phyloP scores from a whole-genome alignment of 2,329 filamentous ascomycete species.

The Microcyclosporella mali region DNA sequence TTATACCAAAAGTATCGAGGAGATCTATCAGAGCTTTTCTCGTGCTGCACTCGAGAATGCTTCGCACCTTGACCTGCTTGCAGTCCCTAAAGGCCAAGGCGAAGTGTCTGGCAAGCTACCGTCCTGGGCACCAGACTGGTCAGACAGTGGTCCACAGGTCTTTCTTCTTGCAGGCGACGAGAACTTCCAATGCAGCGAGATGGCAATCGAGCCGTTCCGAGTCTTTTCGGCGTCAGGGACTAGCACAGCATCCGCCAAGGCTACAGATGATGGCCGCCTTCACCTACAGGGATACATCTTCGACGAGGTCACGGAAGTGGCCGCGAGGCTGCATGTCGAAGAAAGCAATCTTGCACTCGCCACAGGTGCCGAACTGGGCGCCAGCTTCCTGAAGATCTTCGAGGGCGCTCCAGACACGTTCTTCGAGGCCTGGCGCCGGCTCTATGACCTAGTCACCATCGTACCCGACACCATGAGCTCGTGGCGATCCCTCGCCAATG shows the following conservation, averaged over 20 bases:
- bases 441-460: not conserved
- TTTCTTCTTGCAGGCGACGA: constrained; percentile 5
- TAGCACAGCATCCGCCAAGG: not conserved
- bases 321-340: not conserved
- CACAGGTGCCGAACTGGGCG: not conserved
- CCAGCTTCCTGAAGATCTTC: not conserved
- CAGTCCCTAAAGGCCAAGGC: not conserved
- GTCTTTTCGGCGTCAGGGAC: not conserved
- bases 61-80: not conserved
- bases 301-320: too few species aligned
- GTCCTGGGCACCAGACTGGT: constrained; percentile 8
- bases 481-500: not conserved
- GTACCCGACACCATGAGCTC: not conserved
- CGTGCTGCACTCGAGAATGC: not conserved
- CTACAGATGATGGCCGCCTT: not conserved
- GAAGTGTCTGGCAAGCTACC: not conserved
- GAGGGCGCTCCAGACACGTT: not conserved
- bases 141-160: not conserved
- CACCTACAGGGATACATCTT: too few species aligned
- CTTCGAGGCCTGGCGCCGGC: too few species aligned
- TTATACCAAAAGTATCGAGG: not conserved
- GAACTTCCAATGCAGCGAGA: constrained; percentile 3
- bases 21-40: not conserved
- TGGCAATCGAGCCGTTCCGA: not conserved
- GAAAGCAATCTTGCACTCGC: not conserved